Percentiles rank a stretch among this genome's conserved stretches.
These are phyloP conservation scores for Candida sojae DNA, from an alignment of 1,139 yeast species.

Conservation along the genomic window DNA sequence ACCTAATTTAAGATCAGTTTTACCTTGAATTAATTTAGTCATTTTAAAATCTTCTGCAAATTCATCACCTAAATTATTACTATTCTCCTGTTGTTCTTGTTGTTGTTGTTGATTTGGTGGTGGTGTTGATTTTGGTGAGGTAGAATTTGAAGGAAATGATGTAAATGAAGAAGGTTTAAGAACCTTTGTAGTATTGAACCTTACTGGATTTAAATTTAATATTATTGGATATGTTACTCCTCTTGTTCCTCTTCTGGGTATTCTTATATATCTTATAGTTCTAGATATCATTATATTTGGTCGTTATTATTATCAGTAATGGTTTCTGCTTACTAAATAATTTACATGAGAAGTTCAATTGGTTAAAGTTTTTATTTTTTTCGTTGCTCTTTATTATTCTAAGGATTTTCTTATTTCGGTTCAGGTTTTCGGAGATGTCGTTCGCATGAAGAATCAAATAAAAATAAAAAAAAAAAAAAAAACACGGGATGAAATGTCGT, in stretches of 20 bases:
- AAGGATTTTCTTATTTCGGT: not conserved
- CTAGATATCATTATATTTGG: not conserved
- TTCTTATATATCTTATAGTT: not conserved
- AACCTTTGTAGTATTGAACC: slow-evolving; percentile 4
- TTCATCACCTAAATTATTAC: slow-evolving; percentile 19
- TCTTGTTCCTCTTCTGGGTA: not conserved
- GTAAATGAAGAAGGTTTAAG: slow-evolving; percentile 1
- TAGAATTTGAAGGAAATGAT: slow-evolving; percentile 17
- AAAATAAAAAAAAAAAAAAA: no score
- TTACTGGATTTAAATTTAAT: not conserved
- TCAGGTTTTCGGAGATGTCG: not conserved
- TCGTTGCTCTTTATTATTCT: not conserved
- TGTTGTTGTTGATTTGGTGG: slow-evolving; percentile 5
- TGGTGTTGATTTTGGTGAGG: slow-evolving; percentile 27
- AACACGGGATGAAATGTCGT: not conserved
- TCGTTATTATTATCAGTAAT: no score
- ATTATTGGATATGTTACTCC: not conserved
- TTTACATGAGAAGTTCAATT: not conserved
- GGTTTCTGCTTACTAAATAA: not conserved
- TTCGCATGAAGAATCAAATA: no score
- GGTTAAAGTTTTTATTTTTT: not conserved
- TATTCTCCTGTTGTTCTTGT: slow-evolving; percentile 6
- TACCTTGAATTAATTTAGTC: slow-evolving; percentile 36
- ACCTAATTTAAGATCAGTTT: slow-evolving; percentile 38
- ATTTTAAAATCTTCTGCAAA: slow-evolving; percentile 27